Evolutionary conservation across 75 land plant species (phyloP), one percentile per base, ranked within the genome.

Genomic region (Selaginella tamariscina): DNA sequence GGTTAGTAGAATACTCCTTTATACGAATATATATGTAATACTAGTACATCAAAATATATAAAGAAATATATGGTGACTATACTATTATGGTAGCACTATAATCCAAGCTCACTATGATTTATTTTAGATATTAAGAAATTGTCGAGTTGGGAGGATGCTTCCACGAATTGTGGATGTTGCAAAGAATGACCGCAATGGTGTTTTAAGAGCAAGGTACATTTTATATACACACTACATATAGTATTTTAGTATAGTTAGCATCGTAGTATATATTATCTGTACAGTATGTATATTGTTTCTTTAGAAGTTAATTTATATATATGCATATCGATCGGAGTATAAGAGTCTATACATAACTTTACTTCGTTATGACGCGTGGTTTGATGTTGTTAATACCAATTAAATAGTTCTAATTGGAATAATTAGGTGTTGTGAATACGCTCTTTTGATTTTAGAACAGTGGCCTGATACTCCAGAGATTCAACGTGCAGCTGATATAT

Each of bases 151-250:
- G 21, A 8, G 62, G 23, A 27, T 59, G 27, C 62, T 59, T 59
- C 62, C 62, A 9, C 62, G 62, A 27, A 59, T 59, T 23, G 62
- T 59, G 8, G 62, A 59, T 26, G 8, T 21, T 59, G 62, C 62
- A 59, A 59, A 59, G 23, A 59, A 59, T 59, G 62, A 59, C 26
- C 62, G 62, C 62, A 59, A 23, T 59, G 62, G 27, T 26, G 62
- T 59, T n/a, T 59, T 59, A n/a, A 21, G 62, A 23, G 62, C 62
- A 59, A 59, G 62, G 62, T 59, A 59, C 49, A 39, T 5, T 59
- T 59, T 23, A 27, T 59, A 2, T 23, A 8, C 21, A n/a, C 5
- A 59, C 24, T 21, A 59, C 8, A 59, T 21, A 23, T n/a, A n/a
- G n/a, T n/a, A n/a, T n/a, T n/a, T n/a, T n/a, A n/a, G n/a, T n/a